phyloP scores from a whole-genome alignment of 208 protist genomes.

The Leishmania mexicana region DNA sequence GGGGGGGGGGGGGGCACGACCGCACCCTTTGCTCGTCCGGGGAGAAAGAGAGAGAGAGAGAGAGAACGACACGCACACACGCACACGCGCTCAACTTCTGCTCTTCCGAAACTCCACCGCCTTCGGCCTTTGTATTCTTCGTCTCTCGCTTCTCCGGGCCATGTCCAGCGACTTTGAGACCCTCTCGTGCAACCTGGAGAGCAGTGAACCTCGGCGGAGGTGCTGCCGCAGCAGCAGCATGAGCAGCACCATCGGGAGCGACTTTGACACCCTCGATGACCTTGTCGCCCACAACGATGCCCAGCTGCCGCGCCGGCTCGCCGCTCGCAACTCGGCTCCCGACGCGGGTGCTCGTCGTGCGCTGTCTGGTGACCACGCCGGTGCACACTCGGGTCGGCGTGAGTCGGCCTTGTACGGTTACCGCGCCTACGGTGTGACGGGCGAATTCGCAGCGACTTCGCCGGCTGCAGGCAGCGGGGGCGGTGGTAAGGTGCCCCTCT shows the following conservation, averaged over 20 bases:
- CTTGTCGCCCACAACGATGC: constrained; percentile 4
- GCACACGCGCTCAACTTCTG: background rate
- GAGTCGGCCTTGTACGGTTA: constrained; percentile 4
- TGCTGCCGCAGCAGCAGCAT: background rate
- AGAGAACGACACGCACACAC: background rate
- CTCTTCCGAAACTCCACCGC: no score
- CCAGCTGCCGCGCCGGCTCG: constrained; percentile 7
- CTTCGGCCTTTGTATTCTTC: background rate
- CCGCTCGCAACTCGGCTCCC: background rate
- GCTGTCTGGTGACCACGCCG: background rate
- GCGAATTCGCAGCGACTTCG: background rate
- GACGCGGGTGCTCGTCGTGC: background rate
- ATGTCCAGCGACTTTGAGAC: constrained; percentile 38
- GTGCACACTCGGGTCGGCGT: background rate
- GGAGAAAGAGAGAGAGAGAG: background rate
- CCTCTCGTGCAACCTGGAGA: constrained; percentile 25
- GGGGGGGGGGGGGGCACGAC: no score
- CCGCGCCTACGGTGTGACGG: constrained; percentile 14
- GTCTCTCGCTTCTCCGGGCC: background rate
- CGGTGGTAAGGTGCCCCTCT: background rate
- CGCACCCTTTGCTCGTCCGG: background rate
- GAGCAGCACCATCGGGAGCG: background rate
- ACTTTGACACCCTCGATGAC: constrained; percentile 27
- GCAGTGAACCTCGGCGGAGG: background rate
- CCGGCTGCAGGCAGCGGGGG: background rate